phyloP scores from a whole-genome alignment of 1,139 yeast species.

The Debaryomycetaceae sp. region DNA sequence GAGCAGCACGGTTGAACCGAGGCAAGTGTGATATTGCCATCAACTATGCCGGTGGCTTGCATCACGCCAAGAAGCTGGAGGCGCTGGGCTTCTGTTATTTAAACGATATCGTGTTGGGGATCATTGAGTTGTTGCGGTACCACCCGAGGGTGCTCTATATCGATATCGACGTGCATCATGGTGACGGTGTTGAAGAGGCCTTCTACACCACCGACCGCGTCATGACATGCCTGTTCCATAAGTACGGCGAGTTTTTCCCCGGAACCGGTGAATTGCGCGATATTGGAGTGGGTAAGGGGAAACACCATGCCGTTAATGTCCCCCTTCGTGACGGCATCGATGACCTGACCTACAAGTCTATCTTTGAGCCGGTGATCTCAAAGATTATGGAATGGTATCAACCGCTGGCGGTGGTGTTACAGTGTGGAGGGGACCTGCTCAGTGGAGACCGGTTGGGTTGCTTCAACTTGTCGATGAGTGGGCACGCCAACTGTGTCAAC shows the following conservation, averaged over 20 bases:
- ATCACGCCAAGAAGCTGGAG: conserved; percentile 93
- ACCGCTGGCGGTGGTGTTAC: conserved; percentile 88
- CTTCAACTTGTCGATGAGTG: conserved; percentile 85
- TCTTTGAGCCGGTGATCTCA: conserved; percentile 80
- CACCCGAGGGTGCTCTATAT: conserved; percentile 95
- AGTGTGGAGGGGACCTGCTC: conserved; percentile 90
- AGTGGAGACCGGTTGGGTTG: conserved; percentile 91
- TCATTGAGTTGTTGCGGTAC: conserved; percentile 80
- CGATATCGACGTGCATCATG: conserved; percentile 96
- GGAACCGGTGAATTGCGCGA: conserved; percentile 93
- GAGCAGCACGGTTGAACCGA: conserved; percentile 86
- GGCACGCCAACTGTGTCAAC: conserved; percentile 94
- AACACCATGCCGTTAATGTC: conserved; percentile 80
- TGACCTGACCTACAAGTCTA: conserved; percentile 78
- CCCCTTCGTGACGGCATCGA: conserved; percentile 92
- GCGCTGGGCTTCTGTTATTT: conserved; percentile 91
- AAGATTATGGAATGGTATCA: conserved; percentile 90
- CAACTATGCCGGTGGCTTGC: conserved; percentile 96
- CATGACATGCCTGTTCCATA: conserved; percentile 96
- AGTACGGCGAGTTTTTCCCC: conserved; percentile 94
- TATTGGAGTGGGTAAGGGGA: conserved; percentile 85
- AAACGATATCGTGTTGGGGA: conserved; percentile 85
- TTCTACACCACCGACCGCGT: conserved; percentile 95
- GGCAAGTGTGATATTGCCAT: conserved; percentile 96
- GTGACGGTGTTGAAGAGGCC: conserved; percentile 98